A percentile compares a stretch with the other conserved stretches of the same genome.
phyloP scores from a whole-genome alignment of 495 filamentous ascomycete species.

The Penicillium paradoxum region DNA sequence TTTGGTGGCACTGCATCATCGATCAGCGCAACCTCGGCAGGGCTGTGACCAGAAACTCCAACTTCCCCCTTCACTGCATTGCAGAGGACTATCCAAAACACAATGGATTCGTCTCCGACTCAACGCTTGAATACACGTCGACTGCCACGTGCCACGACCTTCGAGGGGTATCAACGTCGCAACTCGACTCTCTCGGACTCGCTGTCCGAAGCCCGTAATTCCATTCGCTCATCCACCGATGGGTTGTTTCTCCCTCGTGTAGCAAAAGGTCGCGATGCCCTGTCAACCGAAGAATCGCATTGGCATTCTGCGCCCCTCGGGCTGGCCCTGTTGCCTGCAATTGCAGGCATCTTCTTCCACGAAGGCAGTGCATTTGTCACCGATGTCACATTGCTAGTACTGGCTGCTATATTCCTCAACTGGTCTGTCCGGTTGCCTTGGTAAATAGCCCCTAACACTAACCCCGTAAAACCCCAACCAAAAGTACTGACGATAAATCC shows the following conservation, averaged over 20 bases:
- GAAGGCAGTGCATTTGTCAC: slow-evolving; percentile 80
- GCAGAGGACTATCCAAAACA: neutral
- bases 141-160: slow-evolving; percentile 34
- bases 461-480: neutral
- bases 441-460: slow-evolving; percentile 36
- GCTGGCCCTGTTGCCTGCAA: slow-evolving; percentile 77
- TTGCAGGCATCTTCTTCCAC: slow-evolving; percentile 78
- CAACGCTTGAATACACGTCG: slow-evolving; percentile 2
- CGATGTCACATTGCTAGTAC: slow-evolving; percentile 70
- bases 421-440: slow-evolving; percentile 91
- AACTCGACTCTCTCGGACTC: slow-evolving; percentile 74
- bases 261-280: slow-evolving; percentile 17
- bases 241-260: slow-evolving; percentile 64
- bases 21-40: neutral
- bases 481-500: slow-evolving; percentile 1
- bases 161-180: slow-evolving; percentile 48
- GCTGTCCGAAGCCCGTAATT: slow-evolving; percentile 59
- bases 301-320: slow-evolving; percentile 77
- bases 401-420: slow-evolving; percentile 84
- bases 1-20: neutral
- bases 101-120: slow-evolving; percentile 16
- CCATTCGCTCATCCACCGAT: slow-evolving; percentile 66
- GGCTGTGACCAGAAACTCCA: neutral
- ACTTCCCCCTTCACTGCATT: neutral
- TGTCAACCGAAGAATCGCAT: slow-evolving; percentile 47